A percentile compares a stretch with the other conserved stretches of the same genome.
Conservation (phyloP, 1,139 yeast genomes). For the Hansenula sp. region DNA sequence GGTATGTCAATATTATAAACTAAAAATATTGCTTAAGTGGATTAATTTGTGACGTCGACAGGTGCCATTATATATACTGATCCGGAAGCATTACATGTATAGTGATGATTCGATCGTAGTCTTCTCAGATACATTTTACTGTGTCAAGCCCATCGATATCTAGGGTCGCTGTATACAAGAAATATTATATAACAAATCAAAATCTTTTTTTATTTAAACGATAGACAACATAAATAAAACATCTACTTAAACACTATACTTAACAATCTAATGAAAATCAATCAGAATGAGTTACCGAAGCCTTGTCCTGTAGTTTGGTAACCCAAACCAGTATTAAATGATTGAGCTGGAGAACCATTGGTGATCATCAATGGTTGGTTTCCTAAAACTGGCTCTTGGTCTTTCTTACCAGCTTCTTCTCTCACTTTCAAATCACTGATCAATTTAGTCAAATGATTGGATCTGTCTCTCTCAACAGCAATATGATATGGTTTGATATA, state of each 20-base stretch:
- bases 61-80: no score
- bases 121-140: no score
- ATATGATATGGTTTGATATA: conserved; percentile 91
- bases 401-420: conserved; percentile 51
- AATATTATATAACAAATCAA: not conserved
- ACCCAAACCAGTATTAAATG: conserved; percentile 36
- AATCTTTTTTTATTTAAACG: not conserved
- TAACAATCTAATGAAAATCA: not conserved
- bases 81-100: no score
- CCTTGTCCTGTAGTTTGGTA: conserved; percentile 67
- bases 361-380: conserved; percentile 61
- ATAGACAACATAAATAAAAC: not conserved
- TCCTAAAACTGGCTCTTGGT: conserved; percentile 32
- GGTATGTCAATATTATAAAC: no score
- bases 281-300: conserved; percentile 47
- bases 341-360: conserved; percentile 34
- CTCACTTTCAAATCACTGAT: conserved; percentile 65
- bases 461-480: conserved; percentile 76
- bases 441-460: conserved; percentile 59
- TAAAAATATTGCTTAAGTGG: no score
- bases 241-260: not conserved
- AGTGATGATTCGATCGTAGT: no score
- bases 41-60: no score
- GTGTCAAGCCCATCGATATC: no score
- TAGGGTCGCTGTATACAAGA: no score